Evolutionary conservation across 1,284 basidiomycete genomes (phyloP).

Genomic region (Apiotrichum akiyoshidainum): DNA sequence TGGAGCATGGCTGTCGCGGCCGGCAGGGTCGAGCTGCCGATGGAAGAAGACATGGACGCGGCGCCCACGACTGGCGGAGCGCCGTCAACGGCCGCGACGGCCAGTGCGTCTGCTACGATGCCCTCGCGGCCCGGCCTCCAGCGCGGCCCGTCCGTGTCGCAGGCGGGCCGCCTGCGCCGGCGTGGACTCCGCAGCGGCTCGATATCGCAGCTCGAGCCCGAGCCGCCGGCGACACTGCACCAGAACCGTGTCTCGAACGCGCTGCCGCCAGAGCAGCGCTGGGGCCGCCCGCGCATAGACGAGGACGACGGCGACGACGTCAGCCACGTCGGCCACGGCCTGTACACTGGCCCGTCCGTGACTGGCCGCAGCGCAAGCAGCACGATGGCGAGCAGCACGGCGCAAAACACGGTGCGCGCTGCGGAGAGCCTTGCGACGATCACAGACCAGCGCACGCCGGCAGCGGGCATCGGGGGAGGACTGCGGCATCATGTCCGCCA

Average conservation of each 20-base stretch:
- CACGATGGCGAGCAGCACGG: neutral
- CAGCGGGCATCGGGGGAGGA: neutral
- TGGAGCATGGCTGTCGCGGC: slow-evolving; percentile 27
- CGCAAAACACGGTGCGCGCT: slow-evolving; percentile 23
- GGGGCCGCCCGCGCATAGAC: slow-evolving; percentile 26
- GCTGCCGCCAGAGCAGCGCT: slow-evolving; percentile 12
- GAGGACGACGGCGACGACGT: slow-evolving; percentile 37
- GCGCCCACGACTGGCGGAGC: neutral
- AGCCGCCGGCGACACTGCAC: neutral
- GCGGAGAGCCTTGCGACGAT: slow-evolving; percentile 25
- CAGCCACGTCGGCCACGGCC: neutral
- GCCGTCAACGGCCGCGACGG: neutral
- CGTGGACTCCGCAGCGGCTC: slow-evolving; percentile 25
- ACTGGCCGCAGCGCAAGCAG: no score
- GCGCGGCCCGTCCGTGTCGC: slow-evolving; percentile 28
- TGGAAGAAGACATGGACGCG: neutral
- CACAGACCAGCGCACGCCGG: slow-evolving; percentile 19
- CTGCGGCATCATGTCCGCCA: slow-evolving; percentile 7
- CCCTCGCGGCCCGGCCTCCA: slow-evolving; percentile 18
- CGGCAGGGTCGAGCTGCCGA: neutral
- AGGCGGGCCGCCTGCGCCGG: slow-evolving; percentile 31
- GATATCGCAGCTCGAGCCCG: slow-evolving; percentile 16
- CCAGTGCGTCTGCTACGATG: neutral
- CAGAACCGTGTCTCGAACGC: neutral
- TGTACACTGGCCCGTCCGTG: no score